Percentiles rank a stretch among this genome's conserved stretches.
These are phyloP conservation scores for Physcia stellaris DNA, from an alignment of 495 filamentous ascomycete species.

Conservation along the genomic window DNA sequence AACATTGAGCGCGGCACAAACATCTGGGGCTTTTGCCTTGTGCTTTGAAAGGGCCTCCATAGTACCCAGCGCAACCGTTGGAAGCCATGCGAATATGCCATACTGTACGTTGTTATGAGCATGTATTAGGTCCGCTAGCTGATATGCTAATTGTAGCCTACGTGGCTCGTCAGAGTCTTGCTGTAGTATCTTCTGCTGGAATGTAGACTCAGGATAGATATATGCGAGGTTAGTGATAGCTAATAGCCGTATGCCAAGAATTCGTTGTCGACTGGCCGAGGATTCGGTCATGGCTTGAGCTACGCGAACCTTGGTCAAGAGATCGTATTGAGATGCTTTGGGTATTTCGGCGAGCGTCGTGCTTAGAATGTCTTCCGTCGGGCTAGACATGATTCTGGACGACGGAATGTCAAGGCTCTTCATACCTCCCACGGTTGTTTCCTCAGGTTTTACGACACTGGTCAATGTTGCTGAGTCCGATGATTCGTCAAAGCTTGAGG, in stretches of 20 bases:
- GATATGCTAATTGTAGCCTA: conserved; percentile 77
- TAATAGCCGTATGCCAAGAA: conserved; percentile 67
- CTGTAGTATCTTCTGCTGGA: conserved; percentile 71
- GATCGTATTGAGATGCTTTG: conserved; percentile 61
- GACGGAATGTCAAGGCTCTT: conserved; percentile 62
- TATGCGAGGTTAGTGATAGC: conserved; percentile 90
- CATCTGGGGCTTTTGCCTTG: conserved; percentile 60
- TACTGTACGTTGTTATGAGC: conserved; percentile 49
- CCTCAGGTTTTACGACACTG: conserved; percentile 20
- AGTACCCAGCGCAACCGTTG: conserved; percentile 68
- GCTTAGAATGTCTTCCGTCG: conserved; percentile 54
- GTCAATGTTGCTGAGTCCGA: conserved; percentile 16
- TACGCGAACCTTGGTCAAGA: conserved; percentile 69
- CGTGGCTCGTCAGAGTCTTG: conserved; percentile 86
- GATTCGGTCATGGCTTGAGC: conserved; percentile 63
- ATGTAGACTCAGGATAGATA: conserved; percentile 62
- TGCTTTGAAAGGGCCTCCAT: conserved; percentile 73
- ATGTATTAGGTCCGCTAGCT: conserved; percentile 83
- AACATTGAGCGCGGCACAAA: conserved; percentile 73
- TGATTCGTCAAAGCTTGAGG: conserved; percentile 38
- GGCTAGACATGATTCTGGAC: conserved; percentile 42
- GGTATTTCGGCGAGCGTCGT: conserved; percentile 53
- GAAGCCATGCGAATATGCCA: conserved; percentile 54
- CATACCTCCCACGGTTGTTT: conserved; percentile 27
- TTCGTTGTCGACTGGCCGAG: conserved; percentile 51